These are phyloP conservation scores for Petunia axillaris DNA, from an alignment of 257 asterid genomes.

Conservation along the genomic window DNA sequence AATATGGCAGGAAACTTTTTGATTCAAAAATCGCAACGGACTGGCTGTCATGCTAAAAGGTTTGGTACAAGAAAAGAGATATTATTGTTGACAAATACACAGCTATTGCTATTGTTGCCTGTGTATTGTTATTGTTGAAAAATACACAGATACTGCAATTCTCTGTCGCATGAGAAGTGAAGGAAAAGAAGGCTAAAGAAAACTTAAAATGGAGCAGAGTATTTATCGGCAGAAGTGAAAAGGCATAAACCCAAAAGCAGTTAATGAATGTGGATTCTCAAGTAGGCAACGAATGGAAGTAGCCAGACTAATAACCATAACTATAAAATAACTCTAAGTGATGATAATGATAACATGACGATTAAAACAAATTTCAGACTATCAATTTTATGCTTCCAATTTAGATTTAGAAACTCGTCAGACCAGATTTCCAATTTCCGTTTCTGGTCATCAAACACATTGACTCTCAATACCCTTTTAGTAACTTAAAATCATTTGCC, in stretches of 20 bases:
- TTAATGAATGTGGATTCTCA: not conserved
- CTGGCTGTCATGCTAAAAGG: not conserved
- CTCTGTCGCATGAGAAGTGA: not conserved
- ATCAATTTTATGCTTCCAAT: not conserved
- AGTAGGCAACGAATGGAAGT: not conserved
- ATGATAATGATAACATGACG: not conserved
- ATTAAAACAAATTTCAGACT: not conserved
- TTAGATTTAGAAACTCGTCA: not conserved
- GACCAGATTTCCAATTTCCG: not conserved
- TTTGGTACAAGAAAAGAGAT: not conserved
- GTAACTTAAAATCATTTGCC: not conserved
- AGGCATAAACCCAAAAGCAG: not conserved
- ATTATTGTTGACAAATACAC: not conserved
- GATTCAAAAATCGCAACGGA: not conserved
- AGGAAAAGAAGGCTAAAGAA: no score
- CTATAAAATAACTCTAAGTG: not conserved
- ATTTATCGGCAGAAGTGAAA: not conserved
- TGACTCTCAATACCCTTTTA: not conserved
- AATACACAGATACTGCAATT: not conserved
- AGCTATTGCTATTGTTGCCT: not conserved
- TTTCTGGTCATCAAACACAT: slow-evolving; percentile 3
- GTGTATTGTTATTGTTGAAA: not conserved
- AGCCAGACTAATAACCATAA: not conserved
- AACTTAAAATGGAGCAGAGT: no score
- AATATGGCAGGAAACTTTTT: slow-evolving; percentile 14